phyloP scores from a whole-genome alignment of 371 early-diverging fungal genomes.

The Nematocida sp. region DNA sequence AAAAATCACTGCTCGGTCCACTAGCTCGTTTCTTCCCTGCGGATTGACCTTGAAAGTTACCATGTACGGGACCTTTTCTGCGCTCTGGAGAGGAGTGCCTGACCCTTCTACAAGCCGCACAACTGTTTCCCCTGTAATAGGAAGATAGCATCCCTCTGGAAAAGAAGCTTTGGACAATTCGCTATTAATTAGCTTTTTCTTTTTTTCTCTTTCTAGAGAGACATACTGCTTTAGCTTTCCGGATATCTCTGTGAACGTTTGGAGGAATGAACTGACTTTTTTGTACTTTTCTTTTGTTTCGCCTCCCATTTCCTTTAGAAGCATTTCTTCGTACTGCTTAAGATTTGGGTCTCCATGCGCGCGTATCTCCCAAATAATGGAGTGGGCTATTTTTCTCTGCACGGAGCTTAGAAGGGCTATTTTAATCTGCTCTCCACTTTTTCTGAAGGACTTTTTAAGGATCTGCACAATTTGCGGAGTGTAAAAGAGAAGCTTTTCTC shows the following conservation, averaged over 20 bases:
- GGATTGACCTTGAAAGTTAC: constrained; percentile 80
- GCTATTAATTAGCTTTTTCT: constrained; percentile 94
- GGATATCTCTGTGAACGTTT: constrained; percentile 91
- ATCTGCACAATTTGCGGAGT: constrained; percentile 96
- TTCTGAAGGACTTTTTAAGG: constrained; percentile 74
- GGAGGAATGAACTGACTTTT: constrained; percentile 74
- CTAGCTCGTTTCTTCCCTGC: neutral
- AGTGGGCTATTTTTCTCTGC: constrained; percentile 78
- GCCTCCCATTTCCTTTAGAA: constrained; percentile 3
- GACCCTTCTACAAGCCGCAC: constrained; percentile 85
- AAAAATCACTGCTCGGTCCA: constrained; percentile 75
- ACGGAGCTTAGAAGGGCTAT: constrained; percentile 19
- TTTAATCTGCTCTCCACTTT: constrained; percentile 59
- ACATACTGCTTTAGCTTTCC: constrained; percentile 88
- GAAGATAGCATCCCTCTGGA: constrained; percentile 89
- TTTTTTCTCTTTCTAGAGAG: constrained; percentile 73
- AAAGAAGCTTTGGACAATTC: constrained; percentile 85
- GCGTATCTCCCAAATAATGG: constrained; percentile 98
- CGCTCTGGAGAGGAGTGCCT: constrained; percentile 87
- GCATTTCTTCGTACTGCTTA: constrained; percentile 14
- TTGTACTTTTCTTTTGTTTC: constrained; percentile 13
- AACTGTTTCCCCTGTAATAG: constrained; percentile 86
- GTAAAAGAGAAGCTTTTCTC: constrained; percentile 70
- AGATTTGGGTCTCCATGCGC: constrained; percentile 70
- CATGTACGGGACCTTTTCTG: constrained; percentile 97